Evolutionary conservation across 2,329 filamentous ascomycete genomes (phyloP).

Genomic region (Neobulgaria alba): DNA sequence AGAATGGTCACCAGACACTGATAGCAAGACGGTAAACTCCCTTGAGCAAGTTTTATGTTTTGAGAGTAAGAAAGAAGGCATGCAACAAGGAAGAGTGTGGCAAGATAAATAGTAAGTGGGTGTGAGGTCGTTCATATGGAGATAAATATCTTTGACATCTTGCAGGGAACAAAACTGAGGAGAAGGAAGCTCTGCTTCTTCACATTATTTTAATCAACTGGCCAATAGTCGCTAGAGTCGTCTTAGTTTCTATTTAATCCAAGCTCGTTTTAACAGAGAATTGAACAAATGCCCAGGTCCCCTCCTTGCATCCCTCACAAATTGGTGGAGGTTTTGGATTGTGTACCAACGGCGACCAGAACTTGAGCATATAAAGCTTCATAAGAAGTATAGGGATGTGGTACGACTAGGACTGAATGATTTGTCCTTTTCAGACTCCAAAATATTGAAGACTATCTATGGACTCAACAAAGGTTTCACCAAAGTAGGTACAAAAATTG

Average conservation of each 20-base stretch:
- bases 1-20: too few relatives aligned
- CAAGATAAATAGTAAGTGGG: too few relatives aligned
- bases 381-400: conserved; percentile 63
- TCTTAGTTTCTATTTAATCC: conserved; percentile 35
- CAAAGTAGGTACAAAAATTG: conserved; percentile 52
- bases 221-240: conserved; percentile 30
- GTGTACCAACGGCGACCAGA: conserved; percentile 58
- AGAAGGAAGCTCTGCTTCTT: too few relatives aligned
- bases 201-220: conserved; percentile 32
- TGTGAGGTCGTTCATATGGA: too few relatives aligned
- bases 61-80: too few relatives aligned
- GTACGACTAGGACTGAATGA: conserved; percentile 68
- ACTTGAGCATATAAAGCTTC: conserved; percentile 57
- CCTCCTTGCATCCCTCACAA: conserved; percentile 55
- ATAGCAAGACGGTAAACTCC: too few relatives aligned
- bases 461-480: conserved; percentile 72
- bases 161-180: too few relatives aligned
- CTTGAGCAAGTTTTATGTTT: too few relatives aligned
- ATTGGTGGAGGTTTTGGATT: conserved; percentile 69
- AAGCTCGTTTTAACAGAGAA: conserved; percentile 45
- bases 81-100: too few relatives aligned
- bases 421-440: conserved; percentile 65
- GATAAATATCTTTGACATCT: too few relatives aligned
- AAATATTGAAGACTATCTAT: conserved; percentile 68
- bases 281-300: conserved; percentile 67